Percentiles rank a stretch among this genome's conserved stretches.
phyloP scores from a whole-genome alignment of 805 yeast genomes.

The Nakazawaea siamensis region DNA sequence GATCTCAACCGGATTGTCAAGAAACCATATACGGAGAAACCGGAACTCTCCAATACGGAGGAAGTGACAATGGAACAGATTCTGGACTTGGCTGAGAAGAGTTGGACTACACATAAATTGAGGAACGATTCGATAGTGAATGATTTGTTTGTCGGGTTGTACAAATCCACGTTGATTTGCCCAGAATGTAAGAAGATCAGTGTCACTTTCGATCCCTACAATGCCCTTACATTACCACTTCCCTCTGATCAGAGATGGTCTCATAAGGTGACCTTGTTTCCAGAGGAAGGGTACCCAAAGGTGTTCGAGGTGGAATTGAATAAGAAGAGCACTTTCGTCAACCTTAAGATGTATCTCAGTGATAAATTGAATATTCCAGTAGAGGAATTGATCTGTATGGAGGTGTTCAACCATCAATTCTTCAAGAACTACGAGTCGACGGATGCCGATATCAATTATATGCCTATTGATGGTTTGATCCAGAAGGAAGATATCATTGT shows the following conservation, averaged over 20 bases:
- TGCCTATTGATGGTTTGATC: slow-evolving; percentile 64
- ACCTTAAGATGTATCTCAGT: slow-evolving; percentile 55
- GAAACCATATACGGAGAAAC: slow-evolving; percentile 86
- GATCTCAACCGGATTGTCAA: slow-evolving; percentile 76
- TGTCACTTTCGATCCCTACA: slow-evolving; percentile 89
- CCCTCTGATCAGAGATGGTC: slow-evolving; percentile 74
- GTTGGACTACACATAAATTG: slow-evolving; percentile 73
- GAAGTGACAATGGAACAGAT: slow-evolving; percentile 46
- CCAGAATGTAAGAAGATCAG: slow-evolving; percentile 77
- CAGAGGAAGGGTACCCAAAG: slow-evolving; percentile 42
- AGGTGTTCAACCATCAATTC: slow-evolving; percentile 59
- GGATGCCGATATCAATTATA: slow-evolving; percentile 45
- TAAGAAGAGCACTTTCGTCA: slow-evolving; percentile 54
- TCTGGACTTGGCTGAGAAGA: slow-evolving; percentile 53
- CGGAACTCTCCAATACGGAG: slow-evolving; percentile 64
- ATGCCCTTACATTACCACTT: slow-evolving; percentile 81
- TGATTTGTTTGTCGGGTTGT: slow-evolving; percentile 85
- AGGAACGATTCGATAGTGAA: slow-evolving; percentile 80
- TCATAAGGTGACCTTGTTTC: slow-evolving; percentile 53
- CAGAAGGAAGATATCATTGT: slow-evolving; percentile 53
- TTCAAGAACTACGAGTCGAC: slow-evolving; percentile 56
- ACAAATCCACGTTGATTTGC: slow-evolving; percentile 83
- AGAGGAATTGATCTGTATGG: slow-evolving; percentile 40
- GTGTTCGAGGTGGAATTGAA: slow-evolving; percentile 64
- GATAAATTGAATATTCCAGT: slow-evolving; percentile 30